A percentile compares a stretch with the other conserved stretches of the same genome.
These are phyloP conservation scores for Stemphylium beticola DNA, from an alignment of 2,329 filamentous ascomycete species.

Conservation along the genomic window DNA sequence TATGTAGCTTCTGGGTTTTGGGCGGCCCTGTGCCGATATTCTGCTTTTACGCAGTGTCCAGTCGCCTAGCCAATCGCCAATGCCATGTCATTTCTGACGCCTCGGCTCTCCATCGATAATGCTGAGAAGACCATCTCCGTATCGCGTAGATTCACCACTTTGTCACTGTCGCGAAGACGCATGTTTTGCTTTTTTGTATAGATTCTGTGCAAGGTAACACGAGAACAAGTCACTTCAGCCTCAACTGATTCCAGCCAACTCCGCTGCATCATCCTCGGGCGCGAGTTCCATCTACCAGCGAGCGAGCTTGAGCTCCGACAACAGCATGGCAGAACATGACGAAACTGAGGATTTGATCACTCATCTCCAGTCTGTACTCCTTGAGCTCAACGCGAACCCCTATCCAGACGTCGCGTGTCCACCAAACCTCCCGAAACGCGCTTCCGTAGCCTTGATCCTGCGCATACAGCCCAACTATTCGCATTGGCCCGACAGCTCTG, in stretches of 20 bases:
- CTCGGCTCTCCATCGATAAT: slow-evolving; percentile 10
- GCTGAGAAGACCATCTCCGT: not conserved
- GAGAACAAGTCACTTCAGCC: not conserved
- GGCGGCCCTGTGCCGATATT: not conserved
- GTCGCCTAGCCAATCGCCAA: slow-evolving; percentile 10
- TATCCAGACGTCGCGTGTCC: slow-evolving; percentile 59
- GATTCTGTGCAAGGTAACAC: not conserved
- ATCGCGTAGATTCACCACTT: not conserved
- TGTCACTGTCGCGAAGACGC: not conserved
- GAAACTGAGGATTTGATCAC: slow-evolving; percentile 41
- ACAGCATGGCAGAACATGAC: slow-evolving; percentile 26
- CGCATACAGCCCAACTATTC: slow-evolving; percentile 65
- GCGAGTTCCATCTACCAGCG: too few species aligned
- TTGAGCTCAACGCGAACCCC: slow-evolving; percentile 52
- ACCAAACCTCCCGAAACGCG: slow-evolving; percentile 61
- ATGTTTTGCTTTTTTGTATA: not conserved
- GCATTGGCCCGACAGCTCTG: slow-evolving; percentile 55
- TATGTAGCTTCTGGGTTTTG: not conserved
- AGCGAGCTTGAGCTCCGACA: not conserved
- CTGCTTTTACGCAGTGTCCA: not conserved
- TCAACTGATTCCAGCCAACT: not conserved
- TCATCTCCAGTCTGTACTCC: slow-evolving; percentile 52
- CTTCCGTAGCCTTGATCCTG: slow-evolving; percentile 70
- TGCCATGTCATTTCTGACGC: not conserved
- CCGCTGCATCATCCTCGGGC: not conserved